Evolutionary conservation across 2,329 filamentous ascomycete species (phyloP), one percentile per base, ranked within the genome.

Genomic region (Alternaria triticina): DNA sequence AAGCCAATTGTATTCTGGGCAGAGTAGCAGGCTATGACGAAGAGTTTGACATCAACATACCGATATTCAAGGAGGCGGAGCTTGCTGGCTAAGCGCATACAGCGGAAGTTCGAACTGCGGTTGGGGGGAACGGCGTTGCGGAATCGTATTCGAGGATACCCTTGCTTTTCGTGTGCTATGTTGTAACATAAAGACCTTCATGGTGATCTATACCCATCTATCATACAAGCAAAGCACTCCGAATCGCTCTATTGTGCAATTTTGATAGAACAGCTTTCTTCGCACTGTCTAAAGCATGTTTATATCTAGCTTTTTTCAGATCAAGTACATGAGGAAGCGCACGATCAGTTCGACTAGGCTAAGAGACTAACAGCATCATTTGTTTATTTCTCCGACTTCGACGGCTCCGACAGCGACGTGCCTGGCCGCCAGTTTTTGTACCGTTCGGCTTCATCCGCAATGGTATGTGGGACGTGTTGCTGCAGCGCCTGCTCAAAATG

Each of bases 401-500:
- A 77, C 61, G 70, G n/a, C 36, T 40, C 67, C 9, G 72, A 74
- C 46, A 79, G 55, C 40, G 75, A 77, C 63, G 70, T 75, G 13
- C 78, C 78, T 6, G 78, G 78, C 56, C 52, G 80, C 80, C 81
- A 80, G 44, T 69, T 83, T 80, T 69, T 76, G 70, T 72, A 84
- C 66, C 70, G 80, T 74, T 79, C 84, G 74, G 62, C 80, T 74
- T 84, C 79, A 36, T 70, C 71, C 55, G 77, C 80, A 22, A 81
- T 80, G 51, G 80, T 81, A 67, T 79, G 81, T 22, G 80, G 79
- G 50, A 73, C 82, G 61, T 80, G 77, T 76, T 72, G 83, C 1
- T 64, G 57, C 64, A 80, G 57, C 6, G 77, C 84, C 64, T 83
- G 82, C 59, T 86, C 83, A 66, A 75, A 89, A 72, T 64, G 86